Base-by-base conservation (phyloP, 1,139 yeast species). In the Blastobotrys serpentis region DNA sequence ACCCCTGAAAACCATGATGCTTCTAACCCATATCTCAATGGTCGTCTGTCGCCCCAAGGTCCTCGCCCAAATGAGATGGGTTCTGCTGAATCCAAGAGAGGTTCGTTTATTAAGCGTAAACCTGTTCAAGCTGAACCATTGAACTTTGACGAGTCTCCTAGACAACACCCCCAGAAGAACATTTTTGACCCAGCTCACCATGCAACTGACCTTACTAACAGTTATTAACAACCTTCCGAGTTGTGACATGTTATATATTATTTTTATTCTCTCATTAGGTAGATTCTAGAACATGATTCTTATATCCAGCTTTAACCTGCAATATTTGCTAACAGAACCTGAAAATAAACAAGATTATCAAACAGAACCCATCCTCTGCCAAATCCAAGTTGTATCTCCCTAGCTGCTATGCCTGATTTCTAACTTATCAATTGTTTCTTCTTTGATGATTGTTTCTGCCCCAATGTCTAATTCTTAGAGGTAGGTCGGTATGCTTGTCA, bases 121-220 rank as follows among this genome's bases (percentile, higher is more conserved):
- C 37, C 37, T 6, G 37, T 33, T 3, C 21, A 14, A n/a, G 21
- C 18, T 16, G 29, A 32, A 14, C 44, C 41, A 5, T 29, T 49
- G 21, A 36, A 52, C 23, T 54, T 53, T 43, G 59, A 53, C 26
- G 29, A 22, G 4, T 23, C 45, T 5, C 26, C 49, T 10, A 10
- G 29, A 18, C 19, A 23, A n/a, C 19, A 16, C 30, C 44, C 41
- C 10, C 36, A 33, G 3, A 22, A 18, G 13, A 51, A 57, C 49
- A 55, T 58, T 51, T 56, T 57, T 53, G 58, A 56, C 34, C 62
- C 62, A 2, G 53, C 59, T 22, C 54, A 54, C 16, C 50, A 55
- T 26, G 52, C 51, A 1, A 22, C 41, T 14, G 34, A 29, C 4
- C 19, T 22, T 17, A 32, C 39, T 34, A 37, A 38, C 46, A 17